phyloP scores from a whole-genome alignment of 192 early-diverging fungal species.

The Rhizoclosmatium globosum region DNA sequence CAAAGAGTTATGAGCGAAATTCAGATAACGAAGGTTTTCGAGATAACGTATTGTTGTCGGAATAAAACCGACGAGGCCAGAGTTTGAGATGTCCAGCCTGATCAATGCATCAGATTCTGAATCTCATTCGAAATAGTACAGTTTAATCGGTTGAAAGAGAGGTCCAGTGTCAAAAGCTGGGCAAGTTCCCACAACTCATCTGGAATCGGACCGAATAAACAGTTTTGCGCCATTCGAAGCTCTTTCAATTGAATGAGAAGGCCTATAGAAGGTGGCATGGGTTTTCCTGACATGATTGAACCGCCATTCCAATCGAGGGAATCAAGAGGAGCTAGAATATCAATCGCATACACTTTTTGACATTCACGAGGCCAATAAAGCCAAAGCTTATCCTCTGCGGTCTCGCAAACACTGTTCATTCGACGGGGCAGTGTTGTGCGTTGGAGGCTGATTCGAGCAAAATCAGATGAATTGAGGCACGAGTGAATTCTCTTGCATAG shows the following conservation, averaged over 20 bases:
- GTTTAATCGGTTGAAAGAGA: neutral
- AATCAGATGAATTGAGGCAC: neutral
- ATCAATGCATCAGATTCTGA: neutral
- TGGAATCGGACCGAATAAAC: neutral
- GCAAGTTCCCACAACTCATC: neutral
- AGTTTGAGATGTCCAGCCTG: neutral
- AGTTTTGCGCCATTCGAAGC: neutral
- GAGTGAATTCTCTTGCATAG: neutral
- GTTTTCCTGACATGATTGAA: neutral
- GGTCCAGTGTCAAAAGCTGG: neutral
- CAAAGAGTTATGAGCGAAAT: neutral
- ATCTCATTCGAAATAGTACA: neutral
- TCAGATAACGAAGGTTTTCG: neutral
- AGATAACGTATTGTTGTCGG: neutral
- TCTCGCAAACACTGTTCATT: neutral
- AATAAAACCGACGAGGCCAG: neutral
- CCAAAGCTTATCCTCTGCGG: neutral
- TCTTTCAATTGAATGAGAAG: neutral
- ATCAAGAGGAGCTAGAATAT: neutral
- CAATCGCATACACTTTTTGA: neutral
- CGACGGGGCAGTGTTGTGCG: neutral
- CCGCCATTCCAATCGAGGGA: neutral
- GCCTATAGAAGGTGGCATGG: neutral
- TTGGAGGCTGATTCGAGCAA: neutral
- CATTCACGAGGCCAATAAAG: neutral